Evolutionary conservation across 768 basidiomycete genomes (phyloP).

Genomic region (Filobasidium wieringae): DNA sequence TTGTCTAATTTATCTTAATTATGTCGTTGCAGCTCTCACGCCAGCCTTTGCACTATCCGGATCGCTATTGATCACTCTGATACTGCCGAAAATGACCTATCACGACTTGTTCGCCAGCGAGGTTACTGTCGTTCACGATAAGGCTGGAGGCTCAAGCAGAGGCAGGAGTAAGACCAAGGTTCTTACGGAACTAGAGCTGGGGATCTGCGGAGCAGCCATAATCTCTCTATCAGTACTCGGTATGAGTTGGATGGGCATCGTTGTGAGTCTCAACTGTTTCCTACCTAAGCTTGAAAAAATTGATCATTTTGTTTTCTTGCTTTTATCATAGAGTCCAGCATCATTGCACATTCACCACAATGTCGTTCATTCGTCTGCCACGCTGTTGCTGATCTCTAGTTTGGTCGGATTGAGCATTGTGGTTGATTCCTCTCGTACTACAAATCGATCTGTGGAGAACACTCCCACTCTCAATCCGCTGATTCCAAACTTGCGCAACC

Average conservation of each 20-base stretch:
- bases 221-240: neutral
- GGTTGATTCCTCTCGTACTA: neutral
- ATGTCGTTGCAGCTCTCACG: too few relatives aligned
- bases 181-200: neutral
- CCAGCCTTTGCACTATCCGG: too few relatives aligned
- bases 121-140: too few relatives aligned
- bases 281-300: neutral
- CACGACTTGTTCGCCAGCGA: too few relatives aligned
- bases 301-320: neutral
- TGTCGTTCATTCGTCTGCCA: neutral
- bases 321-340: neutral
- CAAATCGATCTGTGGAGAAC: neutral
- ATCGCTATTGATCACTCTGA: too few relatives aligned
- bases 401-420: neutral
- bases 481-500: neutral
- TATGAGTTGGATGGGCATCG: neutral
- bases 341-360: neutral
- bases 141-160: too few relatives aligned
- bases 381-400: neutral
- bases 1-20: too few relatives aligned
- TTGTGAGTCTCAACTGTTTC: neutral
- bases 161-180: too few relatives aligned
- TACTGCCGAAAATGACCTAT: too few relatives aligned
- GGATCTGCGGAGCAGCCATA: neutral
- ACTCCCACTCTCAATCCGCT: neutral